Evolutionary conservation across 2,329 filamentous ascomycete species (phyloP).

Genomic region (Talaromyces sp.): DNA sequence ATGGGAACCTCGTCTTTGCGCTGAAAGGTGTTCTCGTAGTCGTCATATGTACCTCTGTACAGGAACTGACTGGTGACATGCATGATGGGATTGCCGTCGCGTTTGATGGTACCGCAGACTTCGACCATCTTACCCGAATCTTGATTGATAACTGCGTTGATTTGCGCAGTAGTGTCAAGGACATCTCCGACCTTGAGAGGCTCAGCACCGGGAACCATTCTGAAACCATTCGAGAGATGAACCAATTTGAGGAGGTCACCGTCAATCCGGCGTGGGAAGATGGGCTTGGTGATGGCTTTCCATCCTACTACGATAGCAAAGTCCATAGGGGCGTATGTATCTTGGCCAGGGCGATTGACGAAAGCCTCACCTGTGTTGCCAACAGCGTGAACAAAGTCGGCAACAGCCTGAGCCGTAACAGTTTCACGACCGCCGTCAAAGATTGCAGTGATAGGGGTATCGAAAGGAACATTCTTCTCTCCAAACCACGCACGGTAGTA

Average conservation of each 20-base stretch:
- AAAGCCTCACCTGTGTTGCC: slow-evolving; percentile 98
- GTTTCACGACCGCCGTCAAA: slow-evolving; percentile 86
- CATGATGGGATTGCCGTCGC: slow-evolving; percentile 84
- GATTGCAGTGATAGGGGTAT: slow-evolving; percentile 76
- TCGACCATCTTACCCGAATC: slow-evolving; percentile 99
- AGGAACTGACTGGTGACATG: slow-evolving; percentile 98
- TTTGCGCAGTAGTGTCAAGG: slow-evolving; percentile 85
- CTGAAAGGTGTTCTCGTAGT: slow-evolving; percentile 98
- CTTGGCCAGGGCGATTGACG: slow-evolving; percentile 90
- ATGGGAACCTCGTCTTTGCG: slow-evolving; percentile 94
- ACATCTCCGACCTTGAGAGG: slow-evolving; percentile 94
- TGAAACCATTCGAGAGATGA: slow-evolving; percentile 94
- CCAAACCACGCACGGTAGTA: slow-evolving; percentile 99
- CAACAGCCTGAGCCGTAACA: slow-evolving; percentile 89
- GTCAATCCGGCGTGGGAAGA: slow-evolving; percentile 94
- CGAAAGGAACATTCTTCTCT: slow-evolving; percentile 74
- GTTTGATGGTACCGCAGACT: slow-evolving; percentile 93
- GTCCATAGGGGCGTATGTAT: slow-evolving; percentile 95
- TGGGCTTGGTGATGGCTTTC: slow-evolving; percentile 99
- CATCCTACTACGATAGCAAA: slow-evolving; percentile 97
- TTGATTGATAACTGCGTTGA: slow-evolving; percentile 98
- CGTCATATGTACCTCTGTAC: slow-evolving; percentile 87
- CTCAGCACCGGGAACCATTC: slow-evolving; percentile 93
- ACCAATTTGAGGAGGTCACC: slow-evolving; percentile 94
- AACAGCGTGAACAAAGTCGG: slow-evolving; percentile 98